Base-by-base conservation (phyloP, 495 filamentous ascomycete species). In the Hypoxylon trugodes region DNA sequence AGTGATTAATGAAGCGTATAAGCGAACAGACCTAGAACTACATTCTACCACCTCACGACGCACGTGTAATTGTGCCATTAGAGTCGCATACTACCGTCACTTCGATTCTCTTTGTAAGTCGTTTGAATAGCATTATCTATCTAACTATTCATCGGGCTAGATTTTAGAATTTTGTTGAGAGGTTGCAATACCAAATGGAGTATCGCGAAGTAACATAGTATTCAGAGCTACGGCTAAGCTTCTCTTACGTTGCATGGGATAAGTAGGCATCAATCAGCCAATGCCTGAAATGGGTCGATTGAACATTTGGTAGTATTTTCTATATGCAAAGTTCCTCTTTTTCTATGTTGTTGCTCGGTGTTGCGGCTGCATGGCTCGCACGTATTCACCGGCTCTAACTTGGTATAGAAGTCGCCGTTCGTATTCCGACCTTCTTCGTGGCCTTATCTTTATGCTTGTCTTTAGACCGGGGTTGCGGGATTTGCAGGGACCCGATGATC, bases 271-370 rank as follows among this genome's bases (percentile, higher is more conserved):
- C n/a, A 36, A 30, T 49, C 38, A 33, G 37, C 37, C 30, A 13
- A 64, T 6, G 52, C 33, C 33, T 46, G 40, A 52, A 59, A 58
- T 51, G 47, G 61, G 19, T 65, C 53, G 53, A 48, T 53, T 53
- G n/a, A 36, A 47, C 13, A n/a, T 18, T 25, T 13, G 49, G 59
- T 61, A 21, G 26, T 6, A 51, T 35, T 33, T 16, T 6, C 21
- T 6, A 21, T 26, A 4, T 45, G 19, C 46, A 28, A 36, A 30
- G 28, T 53, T 15, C 33, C 32, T 48, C 37, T 41, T 15, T 43
- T 21, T 37, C 21, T 6, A 51, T 52, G 13, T 28, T 60, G 35
- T 22, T 46, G 30, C 40, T 19, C 19, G 25, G 21, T 16, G 6
- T 21, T 30, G n/a, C n/a, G n/a, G n/a, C n/a, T n/a, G n/a, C n/a